Evolutionary conservation across 2,329 filamentous ascomycete species (phyloP), one percentile per base, ranked within the genome.

Genomic region (Incumbomyces delicatus): DNA sequence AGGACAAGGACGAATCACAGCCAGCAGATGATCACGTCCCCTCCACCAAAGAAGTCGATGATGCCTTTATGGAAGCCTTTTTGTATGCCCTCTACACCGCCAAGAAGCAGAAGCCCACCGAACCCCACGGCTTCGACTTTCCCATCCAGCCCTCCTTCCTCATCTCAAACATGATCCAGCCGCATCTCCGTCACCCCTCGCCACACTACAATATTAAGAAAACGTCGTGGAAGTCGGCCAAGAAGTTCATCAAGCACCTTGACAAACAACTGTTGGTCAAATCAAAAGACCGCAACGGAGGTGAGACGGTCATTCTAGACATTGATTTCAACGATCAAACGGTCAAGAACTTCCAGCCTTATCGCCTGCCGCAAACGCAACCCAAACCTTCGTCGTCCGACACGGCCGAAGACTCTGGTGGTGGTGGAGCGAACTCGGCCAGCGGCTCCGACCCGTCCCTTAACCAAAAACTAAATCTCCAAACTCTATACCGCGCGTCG

Each of bases 171-270:
- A 69, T 84, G 46, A 73, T 83, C 16, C 77, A 81, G n/a, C 81
- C 81, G 1, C 81, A 78, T 56, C 70, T 85, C 1, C 80, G 80
- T 2, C 71, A 76, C 16, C 71, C 78, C 57, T 68, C 70, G 2
- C 73, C 73, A 47, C 77, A 70, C 50, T 73, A 80, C 44, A 77
- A 80, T 53, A 81, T 84, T 62, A 84, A 83, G 58, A 84, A 83
- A 63, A 80, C 79, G 2, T 80, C 75, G 51, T 83, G 77, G 77
- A 84, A 84, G 64, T 83, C 77, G 50, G 73, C 80, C 50, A 80
- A 78, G 58, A 84, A 82, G 54, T 83, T 84, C 60, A 75, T 84
- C 63, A 84, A 83, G 56, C 68, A 75, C 44, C 67, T 85, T 8
- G 80, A 83, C 60, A 84, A 83, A 61, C 66, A 76, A 40, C 61